Percentiles rank a stretch among this genome's conserved stretches.
Conservation (phyloP, 805 yeast genomes). For the Hanseniaspora taiwanica region DNA sequence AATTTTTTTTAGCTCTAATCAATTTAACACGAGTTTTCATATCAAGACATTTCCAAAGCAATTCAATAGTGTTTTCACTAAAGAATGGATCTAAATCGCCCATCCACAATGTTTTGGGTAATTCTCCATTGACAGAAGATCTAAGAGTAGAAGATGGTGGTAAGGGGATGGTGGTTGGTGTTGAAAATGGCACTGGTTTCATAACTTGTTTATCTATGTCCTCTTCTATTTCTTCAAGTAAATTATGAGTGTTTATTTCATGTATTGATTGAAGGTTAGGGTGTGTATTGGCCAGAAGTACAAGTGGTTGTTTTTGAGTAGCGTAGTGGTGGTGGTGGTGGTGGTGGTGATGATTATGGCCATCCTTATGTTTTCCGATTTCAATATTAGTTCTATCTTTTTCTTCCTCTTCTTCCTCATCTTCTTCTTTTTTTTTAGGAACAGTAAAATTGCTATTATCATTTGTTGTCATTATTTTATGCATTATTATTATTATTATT, state of each 20-base stretch:
- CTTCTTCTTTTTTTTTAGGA: no score
- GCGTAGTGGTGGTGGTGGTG: background rate
- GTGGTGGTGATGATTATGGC: background rate
- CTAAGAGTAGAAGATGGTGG: conserved; percentile 42
- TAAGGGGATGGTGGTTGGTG: conserved; percentile 26
- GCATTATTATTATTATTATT: no score
- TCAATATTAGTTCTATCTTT: no score
- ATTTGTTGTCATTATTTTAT: no score
- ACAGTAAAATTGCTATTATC: no score
- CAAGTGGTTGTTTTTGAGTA: no score
- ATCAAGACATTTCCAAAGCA: conserved; percentile 47
- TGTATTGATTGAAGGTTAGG: background rate
- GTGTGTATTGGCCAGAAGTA: background rate
- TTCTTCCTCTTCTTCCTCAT: no score
- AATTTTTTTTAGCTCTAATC: conserved; percentile 36
- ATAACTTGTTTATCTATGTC: no score
- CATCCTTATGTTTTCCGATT: background rate
- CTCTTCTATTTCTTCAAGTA: no score
- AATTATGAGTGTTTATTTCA: no score
- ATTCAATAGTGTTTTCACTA: conserved; percentile 46
- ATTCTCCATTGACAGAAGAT: conserved; percentile 25
- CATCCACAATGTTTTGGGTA: conserved; percentile 77
- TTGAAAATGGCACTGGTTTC: background rate
- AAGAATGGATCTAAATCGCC: conserved; percentile 76
- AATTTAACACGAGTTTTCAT: conserved; percentile 52